Evolutionary conservation across 108 stramenopile species (phyloP), one percentile per base, ranked within the genome.

Genomic region (Seminavis robusta): DNA sequence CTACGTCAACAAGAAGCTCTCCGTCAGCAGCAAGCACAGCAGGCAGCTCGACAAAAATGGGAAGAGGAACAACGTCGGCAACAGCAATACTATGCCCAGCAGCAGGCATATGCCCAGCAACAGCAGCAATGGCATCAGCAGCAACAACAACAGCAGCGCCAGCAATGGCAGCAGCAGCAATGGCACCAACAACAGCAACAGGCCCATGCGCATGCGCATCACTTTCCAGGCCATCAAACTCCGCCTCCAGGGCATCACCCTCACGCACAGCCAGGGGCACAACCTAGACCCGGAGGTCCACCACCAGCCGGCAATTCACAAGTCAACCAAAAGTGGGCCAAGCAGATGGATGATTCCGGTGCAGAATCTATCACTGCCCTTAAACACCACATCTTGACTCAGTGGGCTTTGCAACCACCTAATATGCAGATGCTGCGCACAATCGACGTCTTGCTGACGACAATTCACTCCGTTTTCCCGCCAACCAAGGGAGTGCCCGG

Each of bases 381-480:
- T 56, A 93, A 89, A 49, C 76, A 79, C 24, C 50, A 61, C 41
- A 69, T 93, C 55, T 72, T 93, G 20, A 70, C 83, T 46, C 58
- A 84, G 52, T 92, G 91, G 91, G 91, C 87, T 16, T 47, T 92
- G 26, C 79, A 74, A 47, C 91, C 91, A 33, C 91, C 91, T 16
- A 66, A 74, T 26, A 63, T 83, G 42, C 81, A 86, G 42, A 52
- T 74, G 36, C 62, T 92, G 8, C 73, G 80, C 21, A 82, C 85
- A 1, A 86, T 92, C 34, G 71, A 81, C 53, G 69, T 62, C 29
- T 59, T 92, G 7, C 49, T 92, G 19, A 56, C 67, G 33, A 71
- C 71, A 3, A 86, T 92, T 25, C 91, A 92, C 59, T 74, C 59
- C 25, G 86, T 84, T 7, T 86, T 84, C 65, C 91, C 91, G 53